Evolutionary conservation across 2,329 filamentous ascomycete genomes (phyloP), one percentile per base, ranked within the genome.

Genomic region (Ophiostoma pallidulum): DNA sequence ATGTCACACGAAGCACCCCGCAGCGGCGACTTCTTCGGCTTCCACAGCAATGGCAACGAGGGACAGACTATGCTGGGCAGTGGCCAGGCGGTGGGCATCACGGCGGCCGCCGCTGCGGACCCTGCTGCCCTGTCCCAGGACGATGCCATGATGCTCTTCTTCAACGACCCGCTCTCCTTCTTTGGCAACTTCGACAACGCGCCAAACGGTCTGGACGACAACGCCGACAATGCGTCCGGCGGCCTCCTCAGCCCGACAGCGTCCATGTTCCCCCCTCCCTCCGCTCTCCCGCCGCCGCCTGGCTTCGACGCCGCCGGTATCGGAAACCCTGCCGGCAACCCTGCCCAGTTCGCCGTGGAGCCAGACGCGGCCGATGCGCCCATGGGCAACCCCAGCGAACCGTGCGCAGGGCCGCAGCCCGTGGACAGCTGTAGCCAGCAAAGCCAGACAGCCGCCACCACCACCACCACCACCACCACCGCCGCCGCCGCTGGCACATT

Each of bases 101-200:
- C 65, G 51, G 56, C 56, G 4, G 36, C 45, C 16, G 28, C 38
- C 22, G 42, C 42, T 19, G 46, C 10, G 2, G 14, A 35, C 20
- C 47, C 42, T 19, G 46, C 10, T 1, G 14, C 41, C 20, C 47
- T 31, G 13, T 28, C 36, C 16, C 37, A 43, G 9, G 43, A 51
- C 32, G 57, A 62, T 53, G 64, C 68, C 53, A 60, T 72, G 43
- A 71, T 74, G 64, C 59, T 63, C 20, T 57, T 71, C 24, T 59
- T 74, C 47, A 67, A 74, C 47, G 64, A 64, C 51, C 60, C 62
- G 62, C 70, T 58, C 60, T 72, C 44, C 2, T 49, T 51, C 24
- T 44, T 54, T 18, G 49, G 54, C 29, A 56, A 57, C 33, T 44
- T 50, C 29, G 55, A 47, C 29, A 47, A 56, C 26, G 41, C 45